Base-by-base conservation (phyloP, 148 eudicot genomes). In the Pouteria glomerata region DNA sequence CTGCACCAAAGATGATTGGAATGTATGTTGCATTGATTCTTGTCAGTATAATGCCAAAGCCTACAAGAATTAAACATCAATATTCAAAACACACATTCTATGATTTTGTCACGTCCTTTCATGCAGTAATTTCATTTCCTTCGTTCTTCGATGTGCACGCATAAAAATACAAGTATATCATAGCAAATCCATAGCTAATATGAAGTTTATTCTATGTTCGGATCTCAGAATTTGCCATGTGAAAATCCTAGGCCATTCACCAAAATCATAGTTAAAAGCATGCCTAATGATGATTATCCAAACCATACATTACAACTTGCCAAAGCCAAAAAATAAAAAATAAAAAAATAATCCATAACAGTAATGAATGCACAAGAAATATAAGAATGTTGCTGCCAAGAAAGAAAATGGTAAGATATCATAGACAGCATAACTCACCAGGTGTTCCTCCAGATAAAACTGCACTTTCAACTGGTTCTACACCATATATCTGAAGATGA, bases 391-490 rank as follows among this genome's bases (percentile, higher is more conserved):
- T 8, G 30, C 18, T 8, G 58, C 23, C 29, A 23, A 0, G 3
- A 21, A 55, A 55, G 58, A 59, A 31, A 16, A 59, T 59, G 11
- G 1, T 27, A 31, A 16, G 23, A 61, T 44, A 59, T 59, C 31
- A n/a, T 31, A 60, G 26, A 33, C 8, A 21, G 23, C 19, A 10
- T 24, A 51, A 77, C 88, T 85, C 68, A 91, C 97, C 98, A 30
- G 96, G 80, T 39, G 71, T 57, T 75, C 89, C 92, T 74, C 98
- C 98, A 63, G 86, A 89, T 30, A 94, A 61, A 79, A 94, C 85
- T 44, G 97, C 83, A 81, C 97, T 91, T 84, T 94, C 97, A 80
- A 85, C 69, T 59, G 97, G 98, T 75, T 94, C 98, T 11, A 94
- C 81, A 58, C 90, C 97, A 68, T 88, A 91, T 19, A 91, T 52